Evolutionary conservation across 2,329 filamentous ascomycete genomes (phyloP).

Genomic region (Colletotrichum sp.): DNA sequence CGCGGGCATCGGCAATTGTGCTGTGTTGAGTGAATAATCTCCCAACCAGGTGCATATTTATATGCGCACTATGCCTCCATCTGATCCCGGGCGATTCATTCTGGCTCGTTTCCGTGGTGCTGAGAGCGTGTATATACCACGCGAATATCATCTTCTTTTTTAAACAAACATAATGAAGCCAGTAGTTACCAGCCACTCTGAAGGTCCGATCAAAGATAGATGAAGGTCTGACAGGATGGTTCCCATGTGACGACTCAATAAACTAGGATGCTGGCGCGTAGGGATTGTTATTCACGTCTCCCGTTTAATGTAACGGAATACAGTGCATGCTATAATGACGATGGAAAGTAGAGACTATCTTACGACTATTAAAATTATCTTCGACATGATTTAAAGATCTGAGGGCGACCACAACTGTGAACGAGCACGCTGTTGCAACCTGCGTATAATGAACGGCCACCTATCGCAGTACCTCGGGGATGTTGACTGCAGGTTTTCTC

Average conservation of each 20-base stretch:
- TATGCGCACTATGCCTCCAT: neutral
- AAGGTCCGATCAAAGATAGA: too few species aligned
- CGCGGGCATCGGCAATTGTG: too few species aligned
- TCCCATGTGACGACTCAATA: neutral
- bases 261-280: neutral
- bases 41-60: neutral
- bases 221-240: neutral
- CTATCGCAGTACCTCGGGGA: neutral
- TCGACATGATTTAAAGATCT: neutral
- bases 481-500: neutral
- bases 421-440: neutral
- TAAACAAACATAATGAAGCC: neutral
- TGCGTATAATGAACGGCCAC: neutral
- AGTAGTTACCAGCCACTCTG: too few species aligned
- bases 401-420: neutral
- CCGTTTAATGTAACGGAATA: rapidly evolving
- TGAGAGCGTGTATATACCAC: neutral
- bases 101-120: neutral
- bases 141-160: neutral
- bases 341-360: neutral
- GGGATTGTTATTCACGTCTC: neutral
- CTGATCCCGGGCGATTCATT: neutral
- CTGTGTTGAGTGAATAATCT: neutral
- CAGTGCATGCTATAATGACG: neutral
- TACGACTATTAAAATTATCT: rapidly evolving